Evolutionary conservation across 129 eudicot species (phyloP).

Genomic region (Arctium lappa): DNA sequence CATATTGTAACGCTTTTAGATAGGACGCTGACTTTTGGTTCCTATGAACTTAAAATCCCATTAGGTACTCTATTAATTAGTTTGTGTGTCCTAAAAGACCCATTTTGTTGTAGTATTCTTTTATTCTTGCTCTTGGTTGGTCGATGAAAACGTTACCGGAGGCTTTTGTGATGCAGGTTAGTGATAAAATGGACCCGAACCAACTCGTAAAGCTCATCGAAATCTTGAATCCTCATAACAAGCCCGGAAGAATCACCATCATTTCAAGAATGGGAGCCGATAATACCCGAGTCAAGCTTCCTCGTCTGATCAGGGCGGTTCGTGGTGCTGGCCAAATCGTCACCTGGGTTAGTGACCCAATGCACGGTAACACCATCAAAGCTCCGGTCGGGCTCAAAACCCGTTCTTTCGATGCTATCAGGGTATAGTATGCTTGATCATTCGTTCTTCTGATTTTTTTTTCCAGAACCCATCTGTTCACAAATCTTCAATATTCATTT

Average conservation of each 20-base stretch:
- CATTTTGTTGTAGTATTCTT: not conserved
- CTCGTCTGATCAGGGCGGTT: constrained; percentile 77
- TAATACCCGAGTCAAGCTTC: constrained; percentile 83
- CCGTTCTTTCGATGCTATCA: constrained; percentile 71
- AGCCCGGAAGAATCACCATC: constrained; percentile 76
- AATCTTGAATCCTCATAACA: constrained; percentile 78
- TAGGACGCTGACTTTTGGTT: too few species aligned
- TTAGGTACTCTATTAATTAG: not conserved
- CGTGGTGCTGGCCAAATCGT: constrained; percentile 88
- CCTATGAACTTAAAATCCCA: not conserved
- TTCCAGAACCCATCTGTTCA: not conserved
- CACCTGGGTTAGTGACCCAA: constrained; percentile 93
- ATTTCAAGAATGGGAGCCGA: constrained; percentile 91
- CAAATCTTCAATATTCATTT: not conserved
- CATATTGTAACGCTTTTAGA: too few species aligned
- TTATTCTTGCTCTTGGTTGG: not conserved
- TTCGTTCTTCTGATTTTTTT: not conserved
- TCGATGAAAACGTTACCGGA: not conserved
- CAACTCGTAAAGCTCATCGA: constrained; percentile 79
- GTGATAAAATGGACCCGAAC: constrained; percentile 80
- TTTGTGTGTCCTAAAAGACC: not conserved
- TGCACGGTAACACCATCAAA: constrained; percentile 94
- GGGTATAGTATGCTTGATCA: constrained; percentile 48
- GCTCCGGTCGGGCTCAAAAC: constrained; percentile 88
- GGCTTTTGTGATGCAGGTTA: constrained; percentile 50